These are phyloP conservation scores for Fusarium graminum DNA, from an alignment of 2,329 filamentous ascomycete species.

Conservation along the genomic window DNA sequence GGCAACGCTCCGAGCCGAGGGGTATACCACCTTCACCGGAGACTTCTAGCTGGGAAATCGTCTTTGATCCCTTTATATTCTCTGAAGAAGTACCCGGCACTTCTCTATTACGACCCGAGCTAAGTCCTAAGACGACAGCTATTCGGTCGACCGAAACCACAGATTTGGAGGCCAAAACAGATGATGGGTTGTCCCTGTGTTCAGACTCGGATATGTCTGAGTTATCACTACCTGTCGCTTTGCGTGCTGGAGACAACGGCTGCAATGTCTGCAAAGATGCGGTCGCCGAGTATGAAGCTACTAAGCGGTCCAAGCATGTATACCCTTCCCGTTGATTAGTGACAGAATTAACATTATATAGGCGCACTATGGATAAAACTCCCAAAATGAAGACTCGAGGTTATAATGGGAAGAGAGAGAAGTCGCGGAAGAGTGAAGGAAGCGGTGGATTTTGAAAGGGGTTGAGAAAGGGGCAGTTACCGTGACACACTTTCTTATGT, in stretches of 20 bases:
- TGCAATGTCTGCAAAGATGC: background rate
- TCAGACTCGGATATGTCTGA: conserved; percentile 26
- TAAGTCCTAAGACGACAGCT: background rate
- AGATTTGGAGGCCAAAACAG: background rate
- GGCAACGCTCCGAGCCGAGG: background rate
- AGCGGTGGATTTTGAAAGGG: background rate
- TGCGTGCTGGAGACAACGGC: background rate
- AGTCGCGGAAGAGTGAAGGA: fast-evolving
- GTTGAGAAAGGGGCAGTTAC: background rate
- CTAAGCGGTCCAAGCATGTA: background rate
- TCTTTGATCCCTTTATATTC: background rate
- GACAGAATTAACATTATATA: background rate
- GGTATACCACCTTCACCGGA: background rate
- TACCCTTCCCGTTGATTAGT: background rate
- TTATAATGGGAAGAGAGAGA: background rate
- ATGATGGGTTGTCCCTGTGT: background rate
- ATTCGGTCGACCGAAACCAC: fast-evolving
- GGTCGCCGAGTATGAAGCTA: background rate
- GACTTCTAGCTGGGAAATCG: conserved; percentile 22
- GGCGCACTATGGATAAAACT: background rate
- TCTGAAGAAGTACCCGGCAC: background rate
- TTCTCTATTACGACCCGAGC: background rate
- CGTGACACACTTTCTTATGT: background rate
- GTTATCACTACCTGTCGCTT: conserved; percentile 5
- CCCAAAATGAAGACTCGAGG: background rate